Base-by-base conservation (phyloP, 495 filamentous ascomycete genomes). In the Halenospora varia region DNA sequence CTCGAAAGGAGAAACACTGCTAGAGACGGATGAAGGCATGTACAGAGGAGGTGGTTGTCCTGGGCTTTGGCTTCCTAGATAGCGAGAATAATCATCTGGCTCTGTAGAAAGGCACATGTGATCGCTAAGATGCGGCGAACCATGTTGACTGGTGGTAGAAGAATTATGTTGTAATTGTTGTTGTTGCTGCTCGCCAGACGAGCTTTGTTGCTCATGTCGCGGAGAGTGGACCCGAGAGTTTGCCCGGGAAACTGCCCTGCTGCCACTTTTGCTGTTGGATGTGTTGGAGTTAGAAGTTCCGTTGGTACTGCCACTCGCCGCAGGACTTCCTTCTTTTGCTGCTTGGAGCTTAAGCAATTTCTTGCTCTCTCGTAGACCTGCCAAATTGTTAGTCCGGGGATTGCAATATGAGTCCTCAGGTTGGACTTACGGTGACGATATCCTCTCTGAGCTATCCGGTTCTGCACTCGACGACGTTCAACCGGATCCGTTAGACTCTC, bases 381-480 rank as follows among this genome's bases (percentile, higher is more conserved):
- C 9, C 15, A 15, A 40, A 15, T n/a, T n/a, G n/a, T n/a, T n/a
- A n/a, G n/a, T n/a, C n/a, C n/a, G n/a, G n/a, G n/a, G n/a, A n/a
- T n/a, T n/a, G n/a, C n/a, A n/a, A n/a, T n/a, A n/a, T n/a, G n/a
- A n/a, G n/a, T n/a, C n/a, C n/a, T n/a, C n/a, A 40, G 35, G 35
- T 40, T 40, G 35, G 17, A 48, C 45, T 9, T 8, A 57, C 54
- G 15, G 8, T 66, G 47, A 51, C 63, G 63, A 26, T 66, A 66
- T 22, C 49, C 60, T 55, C 59, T 23, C 19, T 66, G 63, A 8
- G 63, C 64, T 6, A 59, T 59, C 8, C 63, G 58, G 19, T 66
- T 66, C 42, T 66, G 63, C 0, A 58, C 48, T 15, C 55, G 56
- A 11, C 62, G 62, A 9, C 63, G 41, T 19, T 66, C 63, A 10